Evolutionary conservation across 2,329 filamentous ascomycete genomes (phyloP).

Genomic region (Sclerotinia trifoliorum): DNA sequence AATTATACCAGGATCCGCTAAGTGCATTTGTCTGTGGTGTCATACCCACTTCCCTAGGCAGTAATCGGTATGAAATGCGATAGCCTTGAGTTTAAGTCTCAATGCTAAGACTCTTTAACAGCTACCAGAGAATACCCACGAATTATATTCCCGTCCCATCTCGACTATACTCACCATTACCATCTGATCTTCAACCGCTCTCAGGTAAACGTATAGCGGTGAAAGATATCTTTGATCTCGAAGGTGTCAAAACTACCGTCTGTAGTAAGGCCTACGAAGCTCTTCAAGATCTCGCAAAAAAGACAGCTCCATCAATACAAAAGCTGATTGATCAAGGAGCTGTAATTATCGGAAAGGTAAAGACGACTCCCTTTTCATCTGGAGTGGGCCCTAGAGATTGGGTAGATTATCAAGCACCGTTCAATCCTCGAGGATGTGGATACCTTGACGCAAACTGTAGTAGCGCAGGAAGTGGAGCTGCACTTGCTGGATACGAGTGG

Average conservation of each 20-base stretch:
- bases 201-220: constrained; percentile 59
- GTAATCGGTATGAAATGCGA: not conserved
- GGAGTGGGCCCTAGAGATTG: constrained; percentile 43
- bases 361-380: constrained; percentile 47
- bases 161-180: not conserved
- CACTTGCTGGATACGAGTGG: constrained; percentile 46
- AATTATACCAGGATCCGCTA: constrained; percentile 4
- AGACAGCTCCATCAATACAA: constrained; percentile 52
- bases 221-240: constrained; percentile 61
- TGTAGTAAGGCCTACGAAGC: constrained; percentile 58
- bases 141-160: constrained; percentile 13
- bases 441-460: constrained; percentile 48
- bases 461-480: constrained; percentile 47
- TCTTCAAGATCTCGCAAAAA: constrained; percentile 47
- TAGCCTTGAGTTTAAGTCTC: not conserved
- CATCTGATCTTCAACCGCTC: constrained; percentile 43
- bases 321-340: constrained; percentile 59
- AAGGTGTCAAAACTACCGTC: constrained; percentile 53
- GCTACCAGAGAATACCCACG: not conserved
- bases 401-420: constrained; percentile 43
- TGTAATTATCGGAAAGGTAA: constrained; percentile 52
- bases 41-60: not conserved
- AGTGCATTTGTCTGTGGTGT: constrained; percentile 17
- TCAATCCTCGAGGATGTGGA: constrained; percentile 47
- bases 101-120: not conserved